Evolutionary conservation across 2,329 filamentous ascomycete genomes (phyloP).

Genomic region (Lizonia empirigonia): DNA sequence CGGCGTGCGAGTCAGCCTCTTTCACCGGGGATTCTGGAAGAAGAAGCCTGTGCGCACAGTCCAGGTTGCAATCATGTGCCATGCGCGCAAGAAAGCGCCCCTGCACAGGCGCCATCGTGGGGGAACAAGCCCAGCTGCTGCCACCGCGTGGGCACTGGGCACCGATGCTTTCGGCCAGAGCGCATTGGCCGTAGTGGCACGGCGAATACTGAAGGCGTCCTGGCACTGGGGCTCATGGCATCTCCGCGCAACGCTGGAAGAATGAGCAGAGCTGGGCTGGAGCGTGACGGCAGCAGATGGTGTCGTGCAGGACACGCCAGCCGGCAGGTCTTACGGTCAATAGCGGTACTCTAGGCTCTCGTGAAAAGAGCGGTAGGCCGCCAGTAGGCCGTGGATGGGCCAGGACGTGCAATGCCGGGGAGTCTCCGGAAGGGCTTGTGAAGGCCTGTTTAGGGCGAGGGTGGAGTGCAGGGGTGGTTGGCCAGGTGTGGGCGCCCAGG

Average conservation of each 20-base stretch:
- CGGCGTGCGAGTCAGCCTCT: slow-evolving; percentile 36
- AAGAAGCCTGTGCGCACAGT: slow-evolving; percentile 31
- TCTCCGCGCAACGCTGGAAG: slow-evolving; percentile 4
- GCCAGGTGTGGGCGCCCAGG: slow-evolving; percentile 25
- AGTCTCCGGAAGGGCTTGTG: slow-evolving; percentile 20
- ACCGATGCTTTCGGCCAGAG: slow-evolving; percentile 24
- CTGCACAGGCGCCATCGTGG: slow-evolving; percentile 20
- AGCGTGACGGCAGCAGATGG: slow-evolving; percentile 5
- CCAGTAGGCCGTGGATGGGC: slow-evolving; percentile 13
- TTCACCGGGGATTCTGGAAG: slow-evolving; percentile 44
- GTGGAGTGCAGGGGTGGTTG: slow-evolving; percentile 18
- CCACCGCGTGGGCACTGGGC: too few species aligned
- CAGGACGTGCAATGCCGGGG: slow-evolving; percentile 33
- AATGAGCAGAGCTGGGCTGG: slow-evolving; percentile 11
- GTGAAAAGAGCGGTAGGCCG: slow-evolving; percentile 22
- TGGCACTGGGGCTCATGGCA: slow-evolving; percentile 8
- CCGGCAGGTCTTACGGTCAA: slow-evolving; percentile 10
- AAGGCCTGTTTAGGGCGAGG: slow-evolving; percentile 21
- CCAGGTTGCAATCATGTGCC: slow-evolving; percentile 38
- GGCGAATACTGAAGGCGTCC: slow-evolving; percentile 1
- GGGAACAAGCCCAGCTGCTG: slow-evolving; percentile 16
- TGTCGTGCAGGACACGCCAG: slow-evolving; percentile 5
- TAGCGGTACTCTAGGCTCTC: slow-evolving; percentile 3
- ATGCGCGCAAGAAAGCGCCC: slow-evolving; percentile 15
- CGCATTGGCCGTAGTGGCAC: slow-evolving; percentile 10